phyloP scores from a whole-genome alignment of 768 basidiomycete genomes.

The Tubosaeta sp. region DNA sequence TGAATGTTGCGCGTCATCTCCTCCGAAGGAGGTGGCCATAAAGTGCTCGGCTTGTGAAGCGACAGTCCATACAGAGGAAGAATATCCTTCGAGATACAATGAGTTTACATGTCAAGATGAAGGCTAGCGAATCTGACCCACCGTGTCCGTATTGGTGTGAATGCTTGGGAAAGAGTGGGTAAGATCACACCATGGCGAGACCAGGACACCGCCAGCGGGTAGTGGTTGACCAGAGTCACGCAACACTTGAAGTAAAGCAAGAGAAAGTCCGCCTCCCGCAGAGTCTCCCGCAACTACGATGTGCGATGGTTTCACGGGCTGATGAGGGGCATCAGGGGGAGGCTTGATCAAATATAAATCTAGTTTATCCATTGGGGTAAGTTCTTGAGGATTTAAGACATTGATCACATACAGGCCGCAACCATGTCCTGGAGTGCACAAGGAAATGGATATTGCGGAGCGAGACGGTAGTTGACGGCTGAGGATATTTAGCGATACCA shows the following conservation, averaged over 20 bases:
- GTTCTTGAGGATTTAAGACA: neutral
- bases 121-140: conserved; percentile 29
- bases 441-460: conserved; percentile 96
- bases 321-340: conserved; percentile 72
- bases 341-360: conserved; percentile 90
- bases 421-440: conserved; percentile 86
- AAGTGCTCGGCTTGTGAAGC: conserved; percentile 70
- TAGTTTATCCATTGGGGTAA: conserved; percentile 23
- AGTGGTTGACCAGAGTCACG: conserved; percentile 78
- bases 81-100: conserved; percentile 53
- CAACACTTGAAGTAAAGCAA: conserved; percentile 82
- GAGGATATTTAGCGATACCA: conserved; percentile 14
- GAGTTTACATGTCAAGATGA: neutral
- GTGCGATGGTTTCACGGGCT: conserved; percentile 72
- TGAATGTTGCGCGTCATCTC: conserved; percentile 57
- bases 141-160: conserved; percentile 79
- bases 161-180: conserved; percentile 94
- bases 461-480: conserved; percentile 83
- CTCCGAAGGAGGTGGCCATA: conserved; percentile 74
- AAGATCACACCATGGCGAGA: conserved; percentile 93
- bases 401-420: conserved; percentile 65
- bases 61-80: conserved; percentile 74
- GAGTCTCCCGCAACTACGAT: conserved; percentile 90
- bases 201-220: conserved; percentile 84
- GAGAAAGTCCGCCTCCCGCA: conserved; percentile 83